Percentiles rank a stretch among this genome's conserved stretches.
Evolutionary conservation across 768 basidiomycete genomes (phyloP).

Genomic region (Phylloporus rhodoxanthus): DNA sequence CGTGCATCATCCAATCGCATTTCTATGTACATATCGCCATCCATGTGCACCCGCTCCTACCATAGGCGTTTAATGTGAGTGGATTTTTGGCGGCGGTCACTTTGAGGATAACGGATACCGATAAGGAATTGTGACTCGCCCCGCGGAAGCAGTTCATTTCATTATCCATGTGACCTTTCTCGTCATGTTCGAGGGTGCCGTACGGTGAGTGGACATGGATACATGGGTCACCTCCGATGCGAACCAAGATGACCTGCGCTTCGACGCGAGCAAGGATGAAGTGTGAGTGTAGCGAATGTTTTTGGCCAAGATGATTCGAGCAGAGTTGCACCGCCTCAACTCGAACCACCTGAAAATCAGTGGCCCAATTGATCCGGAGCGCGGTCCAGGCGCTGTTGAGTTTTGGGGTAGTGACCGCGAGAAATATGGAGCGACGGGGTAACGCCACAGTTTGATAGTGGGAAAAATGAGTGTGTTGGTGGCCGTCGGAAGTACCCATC

Average conservation of each 20-base stretch:
- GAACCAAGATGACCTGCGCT: background rate
- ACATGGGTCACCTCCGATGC: background rate
- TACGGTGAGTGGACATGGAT: background rate
- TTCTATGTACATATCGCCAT: background rate
- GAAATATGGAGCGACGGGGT: conserved; percentile 6
- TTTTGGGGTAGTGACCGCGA: conserved; percentile 8
- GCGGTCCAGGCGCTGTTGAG: background rate
- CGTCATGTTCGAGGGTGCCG: conserved; percentile 14
- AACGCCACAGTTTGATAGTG: conserved; percentile 7
- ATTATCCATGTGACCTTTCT: conserved; percentile 2
- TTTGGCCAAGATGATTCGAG: background rate
- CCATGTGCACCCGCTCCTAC: background rate
- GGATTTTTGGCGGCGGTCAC: background rate
- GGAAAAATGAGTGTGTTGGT: background rate
- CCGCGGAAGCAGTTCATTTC: background rate
- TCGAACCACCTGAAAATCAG: background rate
- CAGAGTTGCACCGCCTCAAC: background rate
- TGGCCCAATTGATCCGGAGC: background rate
- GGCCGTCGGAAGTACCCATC: background rate
- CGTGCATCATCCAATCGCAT: background rate
- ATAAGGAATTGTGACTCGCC: background rate
- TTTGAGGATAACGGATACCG: background rate
- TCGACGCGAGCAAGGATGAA: background rate
- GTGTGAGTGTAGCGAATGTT: background rate
- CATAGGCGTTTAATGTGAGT: background rate